Evolutionary conservation across 192 early-diverging fungal genomes (phyloP).

Genomic region (Backusella psychrophila): DNA sequence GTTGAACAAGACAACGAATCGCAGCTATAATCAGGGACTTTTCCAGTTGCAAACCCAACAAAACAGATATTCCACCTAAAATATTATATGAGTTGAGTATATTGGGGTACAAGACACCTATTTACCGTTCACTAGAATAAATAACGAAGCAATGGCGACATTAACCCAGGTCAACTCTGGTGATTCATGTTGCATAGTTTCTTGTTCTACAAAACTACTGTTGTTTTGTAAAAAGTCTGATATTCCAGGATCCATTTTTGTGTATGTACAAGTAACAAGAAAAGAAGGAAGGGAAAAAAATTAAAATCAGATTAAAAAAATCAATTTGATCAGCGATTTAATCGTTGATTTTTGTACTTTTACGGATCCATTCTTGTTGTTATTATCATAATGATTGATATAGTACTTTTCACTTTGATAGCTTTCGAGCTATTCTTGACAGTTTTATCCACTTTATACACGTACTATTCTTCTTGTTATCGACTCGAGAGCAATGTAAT

Average conservation of each 20-base stretch:
- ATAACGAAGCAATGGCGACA: constrained; percentile 27
- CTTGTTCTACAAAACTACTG: background rate
- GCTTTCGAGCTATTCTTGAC: background rate
- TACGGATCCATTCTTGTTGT: too few species aligned
- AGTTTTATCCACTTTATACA: background rate
- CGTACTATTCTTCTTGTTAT: background rate
- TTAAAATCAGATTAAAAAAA: too few species aligned
- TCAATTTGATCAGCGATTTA: background rate
- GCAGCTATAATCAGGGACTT: constrained; percentile 65
- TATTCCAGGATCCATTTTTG: background rate
- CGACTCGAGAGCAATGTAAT: too few species aligned
- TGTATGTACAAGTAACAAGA: background rate
- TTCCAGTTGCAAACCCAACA: constrained; percentile 66
- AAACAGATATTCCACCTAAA: constrained; percentile 16
- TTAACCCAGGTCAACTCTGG: constrained; percentile 23
- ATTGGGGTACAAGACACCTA: too few species aligned
- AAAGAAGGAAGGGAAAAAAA: background rate
- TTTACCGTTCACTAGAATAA: constrained; percentile 30
- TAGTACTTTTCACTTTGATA: background rate
- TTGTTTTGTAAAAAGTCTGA: background rate
- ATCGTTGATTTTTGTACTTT: too few species aligned
- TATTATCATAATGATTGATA: too few species aligned
- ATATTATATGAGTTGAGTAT: background rate
- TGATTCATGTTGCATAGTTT: background rate
- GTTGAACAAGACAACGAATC: constrained; percentile 72